Base-by-base conservation (phyloP, 495 filamentous ascomycete species). In the Penicillium verhagenii region DNA sequence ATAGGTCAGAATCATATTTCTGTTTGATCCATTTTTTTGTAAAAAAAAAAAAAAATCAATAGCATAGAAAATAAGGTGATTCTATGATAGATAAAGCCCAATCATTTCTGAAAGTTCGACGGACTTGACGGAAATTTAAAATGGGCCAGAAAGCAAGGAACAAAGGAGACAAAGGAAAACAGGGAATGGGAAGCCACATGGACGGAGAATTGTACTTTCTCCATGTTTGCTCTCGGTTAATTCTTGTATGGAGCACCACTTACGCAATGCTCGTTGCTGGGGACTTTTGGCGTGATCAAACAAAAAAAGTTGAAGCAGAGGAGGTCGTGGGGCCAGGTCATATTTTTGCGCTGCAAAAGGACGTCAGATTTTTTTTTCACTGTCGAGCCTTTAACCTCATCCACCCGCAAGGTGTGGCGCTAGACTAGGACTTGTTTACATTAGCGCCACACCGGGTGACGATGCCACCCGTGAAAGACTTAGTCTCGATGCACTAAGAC, bases 331-430 rank as follows among this genome's bases (percentile, higher is more conserved):
- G 23, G 14, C 16, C 33, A n/a, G 33, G 33, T n/a, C n/a, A n/a
- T n/a, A 35, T n/a, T 14, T n/a, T 35, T 16, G 7, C 3, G 13
- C 1, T 16, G 14, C 13, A n/a, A 28, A 2, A 2, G 26, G 29
- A 35, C 0, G 14, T n/a, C 4, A 14, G 10, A 35, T n/a, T n/a
- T 2, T n/a, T 14, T 35, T 11, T n/a, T n/a, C 7, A 10, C 28
- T 35, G 13, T 35, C 7, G 29, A 47, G 52, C 19, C 28, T 54
- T 54, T 54, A 40, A 40, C 52, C 52, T 54, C 43, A 54, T 19
- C 21, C 43, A 13, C 3, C 39, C 40, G 13, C 28, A 6, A 19
- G 5, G 11, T 31, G 40, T 16, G 50, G 39, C 40, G 11, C 33
- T 16, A 31, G 23, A 6, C 23, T 46, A 14, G 19, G 1, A 43